A percentile compares a stretch with the other conserved stretches of the same genome.
Conservation (phyloP, 2,329 filamentous ascomycete genomes). For the Penicillium brevicompactum region DNA sequence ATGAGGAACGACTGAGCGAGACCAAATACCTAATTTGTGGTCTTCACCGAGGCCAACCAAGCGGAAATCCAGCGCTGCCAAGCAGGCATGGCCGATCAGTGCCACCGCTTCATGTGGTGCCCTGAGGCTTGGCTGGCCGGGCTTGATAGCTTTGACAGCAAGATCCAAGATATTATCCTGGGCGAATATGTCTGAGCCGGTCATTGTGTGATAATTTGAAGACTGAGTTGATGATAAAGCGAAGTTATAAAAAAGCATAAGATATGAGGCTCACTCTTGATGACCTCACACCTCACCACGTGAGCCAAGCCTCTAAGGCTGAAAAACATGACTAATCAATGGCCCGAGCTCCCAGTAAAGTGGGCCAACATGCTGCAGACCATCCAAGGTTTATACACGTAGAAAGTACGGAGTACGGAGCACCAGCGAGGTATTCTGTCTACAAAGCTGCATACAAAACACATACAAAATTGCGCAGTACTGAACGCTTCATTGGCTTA, state of each 20-base stretch:
- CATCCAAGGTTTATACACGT: too few species aligned
- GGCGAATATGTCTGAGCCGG: constrained; percentile 26
- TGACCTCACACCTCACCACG: neutral
- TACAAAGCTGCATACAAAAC: neutral
- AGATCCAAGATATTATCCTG: constrained; percentile 35
- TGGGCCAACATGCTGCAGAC: too few species aligned
- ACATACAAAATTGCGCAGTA: neutral
- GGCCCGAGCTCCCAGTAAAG: too few species aligned
- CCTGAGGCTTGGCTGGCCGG: constrained; percentile 35
- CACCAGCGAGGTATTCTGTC: neutral
- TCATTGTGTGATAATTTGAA: constrained; percentile 10
- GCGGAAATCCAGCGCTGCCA: constrained; percentile 77
- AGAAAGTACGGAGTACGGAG: too few species aligned
- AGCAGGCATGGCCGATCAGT: constrained; percentile 79
- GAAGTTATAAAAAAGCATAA: neutral
- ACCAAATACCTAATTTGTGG: constrained; percentile 63
- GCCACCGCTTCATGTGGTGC: constrained; percentile 76
- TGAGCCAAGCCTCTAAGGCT: neutral
- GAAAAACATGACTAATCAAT: too few species aligned
- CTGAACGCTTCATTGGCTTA: neutral
- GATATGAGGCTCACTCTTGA: neutral
- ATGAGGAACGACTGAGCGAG: neutral
- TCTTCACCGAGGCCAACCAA: constrained; percentile 85
- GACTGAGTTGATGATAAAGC: neutral
- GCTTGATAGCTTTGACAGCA: constrained; percentile 34